These are phyloP conservation scores for Trifolium repens DNA, from an alignment of 306 rosid species.

Conservation along the genomic window DNA sequence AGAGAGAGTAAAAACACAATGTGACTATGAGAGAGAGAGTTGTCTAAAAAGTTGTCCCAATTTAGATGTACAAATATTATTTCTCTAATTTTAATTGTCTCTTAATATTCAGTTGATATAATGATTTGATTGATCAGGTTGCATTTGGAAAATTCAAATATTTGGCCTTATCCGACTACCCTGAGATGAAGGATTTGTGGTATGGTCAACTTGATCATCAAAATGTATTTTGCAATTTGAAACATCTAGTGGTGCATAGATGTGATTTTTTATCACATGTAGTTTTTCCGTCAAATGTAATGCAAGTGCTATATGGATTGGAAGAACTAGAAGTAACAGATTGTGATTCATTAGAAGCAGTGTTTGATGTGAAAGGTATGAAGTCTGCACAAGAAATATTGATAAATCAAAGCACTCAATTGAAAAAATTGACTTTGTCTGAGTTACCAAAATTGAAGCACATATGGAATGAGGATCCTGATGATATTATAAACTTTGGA, in stretches of 20 bases:
- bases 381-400: background rate
- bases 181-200: constrained; percentile 8
- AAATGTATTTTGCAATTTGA: constrained; percentile 3
- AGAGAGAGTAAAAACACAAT: too few relatives aligned
- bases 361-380: constrained; percentile 8
- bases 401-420: background rate
- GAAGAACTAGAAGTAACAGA: constrained; percentile 12
- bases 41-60: too few relatives aligned
- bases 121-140: too few relatives aligned
- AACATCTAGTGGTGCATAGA: background rate
- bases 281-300: constrained; percentile 11
- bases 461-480: background rate
- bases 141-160: too few relatives aligned
- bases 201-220: background rate
- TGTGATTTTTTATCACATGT: constrained; percentile 23
- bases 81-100: too few relatives aligned
- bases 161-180: background rate
- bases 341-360: constrained; percentile 24
- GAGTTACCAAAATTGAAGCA: background rate
- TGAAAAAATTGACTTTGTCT: background rate
- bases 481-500: background rate
- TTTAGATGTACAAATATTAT: too few relatives aligned
- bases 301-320: constrained; percentile 4
- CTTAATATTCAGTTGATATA: too few relatives aligned
- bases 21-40: too few relatives aligned